Conservation (phyloP, 176 grass and related monocot species). For the Otatea glauca region DNA sequence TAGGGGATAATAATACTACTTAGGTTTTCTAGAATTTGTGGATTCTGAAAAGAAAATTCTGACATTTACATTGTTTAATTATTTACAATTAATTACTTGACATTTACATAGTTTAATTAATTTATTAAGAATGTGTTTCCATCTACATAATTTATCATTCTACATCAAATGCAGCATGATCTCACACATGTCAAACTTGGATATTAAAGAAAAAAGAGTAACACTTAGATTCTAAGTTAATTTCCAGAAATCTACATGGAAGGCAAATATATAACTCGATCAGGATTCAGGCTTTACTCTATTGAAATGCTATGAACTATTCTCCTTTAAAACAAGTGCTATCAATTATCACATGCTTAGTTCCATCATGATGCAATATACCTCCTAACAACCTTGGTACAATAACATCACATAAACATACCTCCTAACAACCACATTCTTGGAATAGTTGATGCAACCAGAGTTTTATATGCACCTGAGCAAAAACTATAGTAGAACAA, state of each 20-base stretch:
- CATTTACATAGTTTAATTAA: not conserved
- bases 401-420: not conserved
- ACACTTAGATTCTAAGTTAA: not conserved
- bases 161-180: not conserved
- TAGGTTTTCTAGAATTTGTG: not conserved
- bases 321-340: not conserved
- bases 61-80: not conserved
- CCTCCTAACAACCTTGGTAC: not conserved
- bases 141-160: slow-evolving; percentile 2
- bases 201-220: not conserved
- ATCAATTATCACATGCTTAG: not conserved
- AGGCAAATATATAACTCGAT: not conserved
- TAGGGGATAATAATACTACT: not conserved
- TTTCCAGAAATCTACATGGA: not conserved
- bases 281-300: not conserved
- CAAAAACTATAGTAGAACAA: not conserved
- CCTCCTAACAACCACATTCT: no score
- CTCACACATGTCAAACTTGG: not conserved
- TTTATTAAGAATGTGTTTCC: not conserved
- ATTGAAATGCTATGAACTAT: not conserved
- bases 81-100: not conserved
- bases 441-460: not conserved
- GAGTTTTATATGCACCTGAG: not conserved
- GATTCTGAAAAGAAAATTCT: not conserved
- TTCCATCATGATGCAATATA: slow-evolving; percentile 2